Evolutionary conservation across 805 yeast species (phyloP).

Genomic region (Kodamaea kaohsiungensis): DNA sequence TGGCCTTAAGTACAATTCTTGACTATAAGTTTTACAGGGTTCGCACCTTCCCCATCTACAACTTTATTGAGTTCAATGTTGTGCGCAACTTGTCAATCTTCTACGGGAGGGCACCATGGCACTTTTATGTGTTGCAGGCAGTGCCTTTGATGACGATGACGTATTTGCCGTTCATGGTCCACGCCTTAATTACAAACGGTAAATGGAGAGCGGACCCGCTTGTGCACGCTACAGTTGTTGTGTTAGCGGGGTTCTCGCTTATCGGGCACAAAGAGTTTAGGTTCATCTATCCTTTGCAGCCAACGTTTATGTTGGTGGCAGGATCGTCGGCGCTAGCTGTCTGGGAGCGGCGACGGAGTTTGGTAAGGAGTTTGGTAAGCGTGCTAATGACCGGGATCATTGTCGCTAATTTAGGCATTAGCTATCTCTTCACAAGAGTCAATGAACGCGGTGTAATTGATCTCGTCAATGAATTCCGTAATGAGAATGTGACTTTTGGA

Average conservation of each 20-base stretch:
- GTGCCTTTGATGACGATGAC: conserved; percentile 73
- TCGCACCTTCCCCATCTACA: conserved; percentile 60
- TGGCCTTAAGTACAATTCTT: conserved; percentile 40
- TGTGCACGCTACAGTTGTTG: conserved; percentile 35
- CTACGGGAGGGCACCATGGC: conserved; percentile 84
- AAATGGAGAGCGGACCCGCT: conserved; percentile 16
- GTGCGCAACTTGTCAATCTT: conserved; percentile 70
- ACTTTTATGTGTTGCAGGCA: conserved; percentile 81
- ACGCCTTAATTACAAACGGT: background rate
- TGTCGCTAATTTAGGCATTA: conserved; percentile 41
- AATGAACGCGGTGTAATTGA: conserved; percentile 88
- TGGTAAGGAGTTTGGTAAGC: background rate
- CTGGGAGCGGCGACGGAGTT: background rate
- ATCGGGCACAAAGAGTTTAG: conserved; percentile 89
- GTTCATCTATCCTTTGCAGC: conserved; percentile 83
- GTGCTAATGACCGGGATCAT: background rate
- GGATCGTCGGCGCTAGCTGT: background rate
- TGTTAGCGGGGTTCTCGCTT: conserved; percentile 57
- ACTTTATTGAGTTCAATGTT: conserved; percentile 79
- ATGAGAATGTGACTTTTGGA: conserved; percentile 51
- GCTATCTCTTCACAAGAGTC: conserved; percentile 55
- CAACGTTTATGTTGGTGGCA: conserved; percentile 55
- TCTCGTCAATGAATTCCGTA: conserved; percentile 55
- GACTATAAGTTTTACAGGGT: conserved; percentile 64
- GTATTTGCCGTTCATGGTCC: conserved; percentile 49